Base-by-base conservation (phyloP, 768 basidiomycete genomes). In the Kwoniella botswanensis region DNA sequence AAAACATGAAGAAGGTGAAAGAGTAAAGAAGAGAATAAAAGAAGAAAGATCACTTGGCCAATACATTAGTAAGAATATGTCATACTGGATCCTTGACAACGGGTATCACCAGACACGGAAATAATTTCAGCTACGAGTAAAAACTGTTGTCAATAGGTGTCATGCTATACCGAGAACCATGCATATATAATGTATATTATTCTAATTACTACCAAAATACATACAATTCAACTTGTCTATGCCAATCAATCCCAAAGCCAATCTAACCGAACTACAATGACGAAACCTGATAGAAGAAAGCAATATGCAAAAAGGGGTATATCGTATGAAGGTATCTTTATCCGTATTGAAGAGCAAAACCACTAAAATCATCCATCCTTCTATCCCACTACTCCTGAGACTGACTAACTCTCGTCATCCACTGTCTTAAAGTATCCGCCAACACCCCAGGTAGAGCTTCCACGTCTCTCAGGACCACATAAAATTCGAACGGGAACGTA, bases 401-500 rank as follows among this genome's bases (percentile, higher is more conserved):
- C 54, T 79, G 76, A 18, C 79, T 75, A 0, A 84, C 82, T 57
- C 83, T 71, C 18, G 79, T 73, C 73, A 83, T 81, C 84, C 84
- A 99, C 82, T 98, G 94, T 78, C 92, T 91, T 70, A 99, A 84
- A 1, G 93, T 97, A 58, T 90, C 89, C 22, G 92, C 88, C 74
- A 99, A 85, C 13, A 97, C 93, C 66, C 94, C 92, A 3, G 97
- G 96, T 46, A 99, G 85, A 18, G 93, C 90, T 83, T 96, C 94
- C 55, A 96, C 93, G 74, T 91, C 88, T 70, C 94, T 86, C 62
- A 99, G 83, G n/a, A 99, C 83, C 59, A 98, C 91, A 75, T 94
- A 98, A 79, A 95, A 96, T 85, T 98, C 93, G 85, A 98, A 98
- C 0, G 97, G 97, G 88, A 98, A 98, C 3, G 93, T 90, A 80